Conservation (phyloP, 2,329 filamentous ascomycete genomes). For the Phaeoacremonium minimum region DNA sequence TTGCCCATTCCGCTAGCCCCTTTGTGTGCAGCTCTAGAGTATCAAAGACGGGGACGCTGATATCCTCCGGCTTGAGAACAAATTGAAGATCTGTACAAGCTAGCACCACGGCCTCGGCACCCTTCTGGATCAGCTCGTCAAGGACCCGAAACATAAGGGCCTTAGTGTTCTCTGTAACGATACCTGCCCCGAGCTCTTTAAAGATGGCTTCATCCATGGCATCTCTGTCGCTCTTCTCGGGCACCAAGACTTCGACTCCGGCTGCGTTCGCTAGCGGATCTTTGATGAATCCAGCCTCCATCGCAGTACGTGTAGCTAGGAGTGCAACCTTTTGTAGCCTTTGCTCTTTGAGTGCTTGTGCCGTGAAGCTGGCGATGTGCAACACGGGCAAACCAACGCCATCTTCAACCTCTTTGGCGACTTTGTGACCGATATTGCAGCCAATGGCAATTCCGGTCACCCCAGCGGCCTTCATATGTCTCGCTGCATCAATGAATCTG, state of each 20-base stretch:
- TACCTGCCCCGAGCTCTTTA: constrained; percentile 9
- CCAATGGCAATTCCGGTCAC: constrained; percentile 12
- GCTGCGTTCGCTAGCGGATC: constrained; percentile 5
- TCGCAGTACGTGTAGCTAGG: constrained; percentile 11
- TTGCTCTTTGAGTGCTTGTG: constrained; percentile 2
- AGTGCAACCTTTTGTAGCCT: constrained; percentile 7
- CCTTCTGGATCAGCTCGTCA: constrained; percentile 5
- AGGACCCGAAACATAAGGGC: constrained; percentile 4
- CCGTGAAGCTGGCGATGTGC: constrained; percentile 11
- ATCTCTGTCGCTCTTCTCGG: constrained; percentile 4
- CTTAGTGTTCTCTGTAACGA: constrained; percentile 4
- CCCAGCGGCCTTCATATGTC: constrained; percentile 8
- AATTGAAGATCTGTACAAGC: constrained; percentile 13
- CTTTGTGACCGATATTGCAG: constrained; percentile 13
- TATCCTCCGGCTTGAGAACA: constrained; percentile 8
- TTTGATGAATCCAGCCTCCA: constrained; percentile 12
- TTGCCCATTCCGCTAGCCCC: constrained; percentile 8
- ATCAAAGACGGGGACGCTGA: constrained; percentile 9
- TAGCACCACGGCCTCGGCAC: constrained; percentile 10
- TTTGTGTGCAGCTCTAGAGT: constrained; percentile 12
- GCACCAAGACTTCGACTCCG: constrained; percentile 11
- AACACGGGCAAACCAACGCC: constrained; percentile 7
- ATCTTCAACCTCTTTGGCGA: constrained; percentile 6
- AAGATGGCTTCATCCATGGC: constrained; percentile 10
- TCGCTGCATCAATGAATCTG: constrained; percentile 26